Base-by-base conservation (phyloP, 1,284 basidiomycete species). In the Cutaneotrichosporon sp. region DNA sequence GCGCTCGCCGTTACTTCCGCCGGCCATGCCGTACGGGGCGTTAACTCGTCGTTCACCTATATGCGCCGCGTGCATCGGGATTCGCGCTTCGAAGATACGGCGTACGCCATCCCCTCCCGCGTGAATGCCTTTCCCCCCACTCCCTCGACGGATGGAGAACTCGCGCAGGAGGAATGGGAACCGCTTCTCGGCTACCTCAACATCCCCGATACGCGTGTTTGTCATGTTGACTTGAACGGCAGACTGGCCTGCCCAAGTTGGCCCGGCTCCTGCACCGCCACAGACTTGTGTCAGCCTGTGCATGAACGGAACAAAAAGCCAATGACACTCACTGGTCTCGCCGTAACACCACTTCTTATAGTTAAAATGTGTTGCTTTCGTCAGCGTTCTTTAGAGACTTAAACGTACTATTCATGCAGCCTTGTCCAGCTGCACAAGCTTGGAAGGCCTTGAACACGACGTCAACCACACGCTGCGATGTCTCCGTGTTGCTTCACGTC, bases 381-480 rank as follows among this genome's bases (percentile, higher is more conserved):
- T 31, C 14, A 31, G 29, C 29, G 9, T 31, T 31, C 29, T 31
- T 31, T 31, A 14, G 29, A 29, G 27, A n/a, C n/a, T n/a, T 31
- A 31, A 31, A 31, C 27, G 29, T 27, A n/a, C 42, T 26, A 70
- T 86, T 88, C 57, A 57, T 61, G 55, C 61, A 65, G 7, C 93
- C 94, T 70, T 97, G 92, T 66, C 87, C 90, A 0, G 92, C 93
- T 10, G 92, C 90, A 48, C 85, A 88, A 0, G 90, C 93, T 54
- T 87, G 80, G 78, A 97, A 97, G 0, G 93, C 92, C 64, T 86
- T 87, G 43, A 97, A 77, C 5, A 97, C 90, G 1, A 96, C 90
- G 66, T 97, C 93, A 0, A 93, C 91, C 54, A 97, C 88, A 12
- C 93, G 81, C 70, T 97, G 93, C 12, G 85, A 87, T 1, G 92